These are phyloP conservation scores for Daldinia sp. DNA, from an alignment of 2,329 filamentous ascomycete genomes.

Conservation along the genomic window DNA sequence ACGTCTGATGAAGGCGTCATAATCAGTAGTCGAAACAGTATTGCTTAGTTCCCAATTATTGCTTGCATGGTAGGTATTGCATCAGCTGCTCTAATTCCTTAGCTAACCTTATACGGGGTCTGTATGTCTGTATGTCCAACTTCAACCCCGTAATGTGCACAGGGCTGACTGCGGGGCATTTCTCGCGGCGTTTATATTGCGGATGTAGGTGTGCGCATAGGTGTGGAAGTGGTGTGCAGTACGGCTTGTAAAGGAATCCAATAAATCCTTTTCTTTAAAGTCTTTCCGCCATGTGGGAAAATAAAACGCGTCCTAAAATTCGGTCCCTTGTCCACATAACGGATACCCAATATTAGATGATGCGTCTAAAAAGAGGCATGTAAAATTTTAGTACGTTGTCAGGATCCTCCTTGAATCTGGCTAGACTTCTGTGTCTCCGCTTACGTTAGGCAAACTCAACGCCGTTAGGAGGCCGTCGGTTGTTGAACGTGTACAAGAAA, in stretches of 20 bases:
- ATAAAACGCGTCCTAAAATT: neutral
- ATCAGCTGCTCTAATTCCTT: slow-evolving; percentile 12
- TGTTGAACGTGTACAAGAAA: neutral
- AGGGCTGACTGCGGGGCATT: slow-evolving; percentile 22
- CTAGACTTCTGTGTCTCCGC: slow-evolving; percentile 2
- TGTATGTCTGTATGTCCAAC: neutral
- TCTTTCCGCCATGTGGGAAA: neutral
- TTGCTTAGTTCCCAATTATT: neutral
- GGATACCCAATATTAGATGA: neutral
- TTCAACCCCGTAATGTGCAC: slow-evolving; percentile 1
- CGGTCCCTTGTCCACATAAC: neutral
- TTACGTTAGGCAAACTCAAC: slow-evolving; percentile 33
- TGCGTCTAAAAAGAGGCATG: neutral
- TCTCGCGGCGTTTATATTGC: neutral
- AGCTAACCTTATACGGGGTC: slow-evolving; percentile 4
- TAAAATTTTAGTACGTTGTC: slow-evolving; percentile 6
- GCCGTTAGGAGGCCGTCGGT: neutral
- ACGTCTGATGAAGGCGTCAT: slow-evolving; percentile 28
- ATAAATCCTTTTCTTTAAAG: no score
- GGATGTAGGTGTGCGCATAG: neutral
- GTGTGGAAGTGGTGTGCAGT: neutral
- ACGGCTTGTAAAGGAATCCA: slow-evolving; percentile 9
- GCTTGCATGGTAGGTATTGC: slow-evolving; percentile 13
- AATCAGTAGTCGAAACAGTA: neutral
- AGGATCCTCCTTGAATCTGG: slow-evolving; percentile 2